Percentiles rank a stretch among this genome's conserved stretches.
phyloP scores from a whole-genome alignment of 805 yeast genomes.

The Wickerhamomyces bisporus region DNA sequence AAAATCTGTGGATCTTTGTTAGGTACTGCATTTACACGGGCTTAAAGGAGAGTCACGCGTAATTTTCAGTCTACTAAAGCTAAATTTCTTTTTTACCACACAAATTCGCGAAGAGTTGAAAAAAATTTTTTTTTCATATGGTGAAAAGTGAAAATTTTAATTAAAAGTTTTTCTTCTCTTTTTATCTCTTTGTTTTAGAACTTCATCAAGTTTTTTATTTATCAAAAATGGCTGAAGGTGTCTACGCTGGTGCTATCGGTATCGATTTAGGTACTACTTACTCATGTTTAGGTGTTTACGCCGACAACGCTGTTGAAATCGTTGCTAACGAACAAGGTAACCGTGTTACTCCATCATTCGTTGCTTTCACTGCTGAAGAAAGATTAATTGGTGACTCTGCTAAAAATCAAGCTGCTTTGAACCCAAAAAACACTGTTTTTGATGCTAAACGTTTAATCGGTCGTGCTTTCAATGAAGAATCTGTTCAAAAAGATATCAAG shows the following conservation, averaged over 20 bases:
- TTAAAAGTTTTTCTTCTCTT: slow-evolving; percentile 11
- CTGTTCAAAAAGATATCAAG: slow-evolving; percentile 86
- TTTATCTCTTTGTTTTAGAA: slow-evolving; percentile 5
- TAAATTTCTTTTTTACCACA: slow-evolving; percentile 8
- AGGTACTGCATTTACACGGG: slow-evolving; percentile 14
- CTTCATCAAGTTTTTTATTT: slow-evolving; percentile 7
- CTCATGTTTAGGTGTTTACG: slow-evolving; percentile 75
- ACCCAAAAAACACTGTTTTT: slow-evolving; percentile 71
- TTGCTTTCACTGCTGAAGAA: slow-evolving; percentile 73
- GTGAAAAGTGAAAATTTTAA: slow-evolving; percentile 18
- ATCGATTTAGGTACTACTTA: slow-evolving; percentile 93
- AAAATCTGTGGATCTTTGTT: slow-evolving; percentile 6
- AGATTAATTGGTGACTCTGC: slow-evolving; percentile 82
- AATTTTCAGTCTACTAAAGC: slow-evolving; percentile 13
- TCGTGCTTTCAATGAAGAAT: slow-evolving; percentile 68
- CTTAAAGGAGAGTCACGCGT: slow-evolving; percentile 2
- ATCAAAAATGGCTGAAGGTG: slow-evolving; percentile 88
- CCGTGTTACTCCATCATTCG: slow-evolving; percentile 81
- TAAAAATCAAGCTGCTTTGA: slow-evolving; percentile 77
- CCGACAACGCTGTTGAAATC: slow-evolving; percentile 67
- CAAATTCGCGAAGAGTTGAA: slow-evolving; percentile 2
- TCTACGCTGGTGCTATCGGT: slow-evolving; percentile 99
- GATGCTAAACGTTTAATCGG: slow-evolving; percentile 84
- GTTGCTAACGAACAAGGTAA: slow-evolving; percentile 83
- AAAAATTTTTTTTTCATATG: slow-evolving; percentile 16